phyloP scores from a whole-genome alignment of 306 rosid genomes.

The Casuarina glauca region DNA sequence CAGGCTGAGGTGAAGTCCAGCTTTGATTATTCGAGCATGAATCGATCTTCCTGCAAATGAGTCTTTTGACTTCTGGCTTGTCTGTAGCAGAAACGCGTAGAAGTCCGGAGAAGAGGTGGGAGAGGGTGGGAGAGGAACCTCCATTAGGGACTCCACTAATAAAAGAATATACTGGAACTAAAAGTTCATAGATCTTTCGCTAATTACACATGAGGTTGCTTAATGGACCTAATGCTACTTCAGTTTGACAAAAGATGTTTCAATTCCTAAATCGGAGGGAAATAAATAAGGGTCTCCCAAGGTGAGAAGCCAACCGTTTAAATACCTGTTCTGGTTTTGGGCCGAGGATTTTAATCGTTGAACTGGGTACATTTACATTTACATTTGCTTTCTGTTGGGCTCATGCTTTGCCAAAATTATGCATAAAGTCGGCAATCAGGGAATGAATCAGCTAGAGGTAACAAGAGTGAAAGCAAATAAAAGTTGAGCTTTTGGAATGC shows the following conservation, averaged over 20 bases:
- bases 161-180: not conserved
- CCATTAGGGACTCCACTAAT: slow-evolving; percentile 34
- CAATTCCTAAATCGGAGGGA: not conserved
- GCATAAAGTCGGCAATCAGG: too few relatives aligned
- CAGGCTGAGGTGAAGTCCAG: slow-evolving; percentile 57
- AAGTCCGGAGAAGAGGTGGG: slow-evolving; percentile 35
- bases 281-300: not conserved
- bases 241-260: not conserved
- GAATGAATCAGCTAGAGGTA: too few relatives aligned
- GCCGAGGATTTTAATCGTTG: too few relatives aligned
- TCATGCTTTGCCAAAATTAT: too few relatives aligned
- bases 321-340: too few relatives aligned
- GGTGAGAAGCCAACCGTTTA: not conserved
- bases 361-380: too few relatives aligned
- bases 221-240: not conserved
- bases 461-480: too few relatives aligned
- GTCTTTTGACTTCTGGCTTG: slow-evolving; percentile 53
- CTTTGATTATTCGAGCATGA: slow-evolving; percentile 67
- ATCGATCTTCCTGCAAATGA: slow-evolving; percentile 48
- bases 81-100: slow-evolving; percentile 57
- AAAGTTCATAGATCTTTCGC: not conserved
- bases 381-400: too few relatives aligned
- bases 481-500: too few relatives aligned
- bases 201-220: not conserved
- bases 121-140: slow-evolving; percentile 22